phyloP scores from a whole-genome alignment of 208 protist species.

The Blechomonas ayalai region DNA sequence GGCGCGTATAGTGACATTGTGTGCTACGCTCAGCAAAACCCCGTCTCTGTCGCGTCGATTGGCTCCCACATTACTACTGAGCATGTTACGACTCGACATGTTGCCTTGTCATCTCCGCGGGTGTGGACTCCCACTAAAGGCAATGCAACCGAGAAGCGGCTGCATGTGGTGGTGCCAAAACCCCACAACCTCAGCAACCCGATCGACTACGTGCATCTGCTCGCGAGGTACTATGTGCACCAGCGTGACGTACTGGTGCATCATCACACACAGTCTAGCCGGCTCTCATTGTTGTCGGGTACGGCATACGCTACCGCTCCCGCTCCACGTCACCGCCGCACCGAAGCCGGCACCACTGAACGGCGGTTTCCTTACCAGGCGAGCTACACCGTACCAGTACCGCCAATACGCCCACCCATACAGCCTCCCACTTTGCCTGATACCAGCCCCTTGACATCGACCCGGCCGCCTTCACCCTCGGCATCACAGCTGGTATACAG shows the following conservation, averaged over 20 bases:
- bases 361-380: background rate
- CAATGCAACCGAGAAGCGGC: background rate
- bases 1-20: no score
- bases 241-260: constrained; percentile 13
- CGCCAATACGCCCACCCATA: background rate
- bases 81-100: no score
- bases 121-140: background rate
- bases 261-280: constrained; percentile 12
- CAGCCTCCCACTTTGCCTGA: background rate
- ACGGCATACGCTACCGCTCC: background rate
- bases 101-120: constrained; percentile 2
- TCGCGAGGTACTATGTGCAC: constrained; percentile 13
- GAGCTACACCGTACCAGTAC: background rate
- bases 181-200: background rate
- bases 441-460: no score
- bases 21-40: no score
- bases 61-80: constrained; percentile 1
- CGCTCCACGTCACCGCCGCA: background rate
- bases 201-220: constrained; percentile 16
- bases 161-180: constrained; percentile 3
- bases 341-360: background rate
- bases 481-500: no score
- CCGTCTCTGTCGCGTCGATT: no score
- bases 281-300: no score
- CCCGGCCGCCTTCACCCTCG: no score